Conservation (phyloP, 75 land plant species). For the Adiantum capillusveneris region DNA sequence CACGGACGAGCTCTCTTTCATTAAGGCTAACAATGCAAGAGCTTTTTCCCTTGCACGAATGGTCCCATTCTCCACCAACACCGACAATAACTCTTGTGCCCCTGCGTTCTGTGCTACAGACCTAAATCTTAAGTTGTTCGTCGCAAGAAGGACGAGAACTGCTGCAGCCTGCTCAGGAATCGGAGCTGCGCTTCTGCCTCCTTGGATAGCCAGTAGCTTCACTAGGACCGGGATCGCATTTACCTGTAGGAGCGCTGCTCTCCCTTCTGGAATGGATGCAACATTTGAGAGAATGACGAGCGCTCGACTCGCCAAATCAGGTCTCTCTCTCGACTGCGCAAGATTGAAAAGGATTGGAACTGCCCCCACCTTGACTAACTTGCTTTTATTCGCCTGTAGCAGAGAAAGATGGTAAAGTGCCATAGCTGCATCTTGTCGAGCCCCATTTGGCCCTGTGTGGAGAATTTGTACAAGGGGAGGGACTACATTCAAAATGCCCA, state of each 20-base stretch:
- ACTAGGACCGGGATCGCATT: slow-evolving; percentile 36
- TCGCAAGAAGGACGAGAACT: slow-evolving; percentile 49
- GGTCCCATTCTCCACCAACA: slow-evolving; percentile 60
- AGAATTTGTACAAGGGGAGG: slow-evolving; percentile 61
- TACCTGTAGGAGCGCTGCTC: slow-evolving; percentile 56
- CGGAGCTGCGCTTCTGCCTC: slow-evolving; percentile 12
- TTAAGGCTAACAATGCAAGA: slow-evolving; percentile 33
- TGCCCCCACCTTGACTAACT: too few relatives aligned
- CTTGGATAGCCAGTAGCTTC: slow-evolving; percentile 17
- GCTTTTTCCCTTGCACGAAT: slow-evolving; percentile 60
- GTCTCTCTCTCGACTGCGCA: too few relatives aligned
- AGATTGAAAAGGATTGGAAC: too few relatives aligned
- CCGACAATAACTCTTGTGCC: too few relatives aligned
- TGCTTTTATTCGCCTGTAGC: too few relatives aligned
- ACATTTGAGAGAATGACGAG: too few relatives aligned
- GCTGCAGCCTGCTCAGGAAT: slow-evolving; percentile 62
- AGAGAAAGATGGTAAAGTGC: too few relatives aligned
- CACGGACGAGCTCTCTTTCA: slow-evolving; percentile 28
- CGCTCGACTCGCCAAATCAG: too few relatives aligned
- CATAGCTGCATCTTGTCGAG: too few relatives aligned
- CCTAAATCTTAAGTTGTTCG: slow-evolving; percentile 48
- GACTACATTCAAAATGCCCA: slow-evolving; percentile 70
- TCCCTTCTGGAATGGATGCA: slow-evolving; percentile 62
- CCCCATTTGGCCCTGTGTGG: slow-evolving; percentile 19
- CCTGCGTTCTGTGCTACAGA: too few relatives aligned